Conservation (phyloP, 2,329 filamentous ascomycete species). For the Talaromyces sp. region DNA sequence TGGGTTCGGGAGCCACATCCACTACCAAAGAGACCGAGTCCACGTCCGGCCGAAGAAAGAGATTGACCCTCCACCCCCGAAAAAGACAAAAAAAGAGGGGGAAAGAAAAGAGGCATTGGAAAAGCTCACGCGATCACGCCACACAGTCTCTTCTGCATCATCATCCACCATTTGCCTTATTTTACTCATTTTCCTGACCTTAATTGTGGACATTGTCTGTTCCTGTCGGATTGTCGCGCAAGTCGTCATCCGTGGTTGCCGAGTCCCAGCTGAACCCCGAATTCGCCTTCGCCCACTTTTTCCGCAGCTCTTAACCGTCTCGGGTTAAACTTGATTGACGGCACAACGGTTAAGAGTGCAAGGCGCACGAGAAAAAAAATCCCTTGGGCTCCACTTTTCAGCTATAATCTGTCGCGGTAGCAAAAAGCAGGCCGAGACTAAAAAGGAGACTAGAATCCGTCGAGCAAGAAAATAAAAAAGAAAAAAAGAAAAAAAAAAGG, state of each 20-base stretch:
- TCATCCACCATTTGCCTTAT: too few relatives aligned
- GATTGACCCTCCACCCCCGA: too few relatives aligned
- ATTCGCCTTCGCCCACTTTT: conserved; percentile 17
- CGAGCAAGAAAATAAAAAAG: not conserved
- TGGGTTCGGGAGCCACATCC: not conserved
- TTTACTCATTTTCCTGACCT: too few relatives aligned
- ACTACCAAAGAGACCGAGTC: not conserved
- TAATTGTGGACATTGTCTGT: conserved; percentile 26
- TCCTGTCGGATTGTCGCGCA: not conserved
- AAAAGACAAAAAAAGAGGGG: not conserved
- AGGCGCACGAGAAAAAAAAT: not conserved
- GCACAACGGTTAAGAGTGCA: not conserved
- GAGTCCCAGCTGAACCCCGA: conserved; percentile 24
- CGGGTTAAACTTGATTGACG: not conserved
- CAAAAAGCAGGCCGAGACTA: too few relatives aligned
- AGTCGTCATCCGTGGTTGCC: conserved; percentile 31
- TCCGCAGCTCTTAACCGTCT: conserved; percentile 9
- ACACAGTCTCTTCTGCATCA: not conserved
- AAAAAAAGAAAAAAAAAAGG: not conserved
- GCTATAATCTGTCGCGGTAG: not conserved
- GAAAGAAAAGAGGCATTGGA: not conserved
- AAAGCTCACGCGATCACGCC: not conserved
- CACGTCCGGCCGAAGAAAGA: not conserved
- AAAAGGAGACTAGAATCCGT: not conserved
- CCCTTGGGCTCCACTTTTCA: not conserved